Evolutionary conservation across 2,329 filamentous ascomycete species (phyloP).

Genomic region (Ceratocystiopsis brevicomis): DNA sequence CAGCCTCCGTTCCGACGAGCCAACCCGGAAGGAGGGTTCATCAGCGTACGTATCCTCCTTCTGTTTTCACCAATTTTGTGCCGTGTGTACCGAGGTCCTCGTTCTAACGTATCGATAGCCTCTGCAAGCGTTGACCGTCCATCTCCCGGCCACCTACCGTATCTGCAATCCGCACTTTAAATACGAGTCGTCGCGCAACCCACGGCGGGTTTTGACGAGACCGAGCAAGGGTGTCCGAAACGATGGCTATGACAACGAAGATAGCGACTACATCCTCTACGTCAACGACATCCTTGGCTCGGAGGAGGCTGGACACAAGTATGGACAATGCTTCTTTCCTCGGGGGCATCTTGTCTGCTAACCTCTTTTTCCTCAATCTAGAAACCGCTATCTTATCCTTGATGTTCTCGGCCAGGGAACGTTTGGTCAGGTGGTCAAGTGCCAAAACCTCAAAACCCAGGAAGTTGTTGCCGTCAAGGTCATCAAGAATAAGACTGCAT

Average conservation of each 20-base stretch:
- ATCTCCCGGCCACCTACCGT: slow-evolving; percentile 85
- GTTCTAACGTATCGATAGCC: slow-evolving; percentile 34
- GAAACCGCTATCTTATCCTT: slow-evolving; percentile 88
- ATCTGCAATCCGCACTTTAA: slow-evolving; percentile 98
- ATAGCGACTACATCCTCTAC: slow-evolving; percentile 97
- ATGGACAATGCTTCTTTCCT: slow-evolving; percentile 14
- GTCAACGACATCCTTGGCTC: slow-evolving; percentile 97
- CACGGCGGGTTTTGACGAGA: slow-evolving; percentile 86
- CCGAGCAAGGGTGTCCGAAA: slow-evolving; percentile 98
- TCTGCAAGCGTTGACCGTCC: slow-evolving; percentile 82
- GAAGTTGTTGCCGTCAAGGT: slow-evolving; percentile 98
- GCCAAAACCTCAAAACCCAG: slow-evolving; percentile 93
- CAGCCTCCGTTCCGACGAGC: slow-evolving; percentile 86
- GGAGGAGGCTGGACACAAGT: slow-evolving; percentile 96
- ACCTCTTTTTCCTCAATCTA: slow-evolving; percentile 15
- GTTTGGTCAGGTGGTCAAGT: slow-evolving; percentile 97
- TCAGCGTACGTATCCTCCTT: slow-evolving; percentile 49
- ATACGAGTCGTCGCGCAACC: slow-evolving; percentile 95
- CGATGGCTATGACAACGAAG: slow-evolving; percentile 96
- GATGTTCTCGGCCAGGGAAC: slow-evolving; percentile 95
- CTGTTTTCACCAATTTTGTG: neutral
- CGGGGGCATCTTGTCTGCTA: too few relatives aligned
- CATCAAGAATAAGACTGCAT: slow-evolving; percentile 95
- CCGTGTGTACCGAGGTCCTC: slow-evolving; percentile 1
- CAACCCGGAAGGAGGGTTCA: slow-evolving; percentile 92